These are phyloP conservation scores for Penicillium glabrum DNA, from an alignment of 2,329 filamentous ascomycete genomes.

Conservation along the genomic window DNA sequence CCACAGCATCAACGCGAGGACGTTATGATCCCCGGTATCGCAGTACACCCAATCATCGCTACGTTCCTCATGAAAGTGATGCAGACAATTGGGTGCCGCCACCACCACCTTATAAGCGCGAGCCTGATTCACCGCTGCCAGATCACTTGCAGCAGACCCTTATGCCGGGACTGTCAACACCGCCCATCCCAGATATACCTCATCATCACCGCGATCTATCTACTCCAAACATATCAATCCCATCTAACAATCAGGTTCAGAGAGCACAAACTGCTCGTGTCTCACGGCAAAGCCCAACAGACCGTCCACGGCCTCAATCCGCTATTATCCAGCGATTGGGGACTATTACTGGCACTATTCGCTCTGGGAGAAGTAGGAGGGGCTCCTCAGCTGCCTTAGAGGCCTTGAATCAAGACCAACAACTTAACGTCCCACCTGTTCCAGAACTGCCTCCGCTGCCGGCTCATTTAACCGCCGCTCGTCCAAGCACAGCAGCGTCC, in stretches of 20 bases:
- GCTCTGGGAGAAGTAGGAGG: conserved; percentile 19
- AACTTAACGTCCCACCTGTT: neutral
- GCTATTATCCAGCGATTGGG: conserved; percentile 29
- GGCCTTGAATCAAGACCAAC: conserved; percentile 4
- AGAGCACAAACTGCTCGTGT: conserved; percentile 28
- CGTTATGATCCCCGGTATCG: conserved; percentile 58
- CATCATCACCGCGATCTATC: conserved; percentile 6
- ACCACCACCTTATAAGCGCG: conserved; percentile 68
- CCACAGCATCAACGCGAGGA: conserved; percentile 71
- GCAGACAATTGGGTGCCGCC: conserved; percentile 87
- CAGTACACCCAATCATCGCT: conserved; percentile 40
- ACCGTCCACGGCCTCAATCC: conserved; percentile 25
- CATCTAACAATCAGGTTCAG: conserved; percentile 10
- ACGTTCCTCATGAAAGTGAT: conserved; percentile 81
- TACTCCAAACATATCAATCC: neutral
- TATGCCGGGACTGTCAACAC: conserved; percentile 25
- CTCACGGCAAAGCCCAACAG: conserved; percentile 19
- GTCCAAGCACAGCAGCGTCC: conserved; percentile 2
- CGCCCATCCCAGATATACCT: neutral
- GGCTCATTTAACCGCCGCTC: neutral
- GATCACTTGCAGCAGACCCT: conserved; percentile 36
- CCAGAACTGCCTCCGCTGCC: neutral
- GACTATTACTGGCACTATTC: conserved; percentile 24
- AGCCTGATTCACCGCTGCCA: conserved; percentile 38
- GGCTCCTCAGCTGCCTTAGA: conserved; percentile 11